These are phyloP conservation scores for Chrysoporthe puriensis DNA, from an alignment of 2,329 filamentous ascomycete species.

Conservation along the genomic window DNA sequence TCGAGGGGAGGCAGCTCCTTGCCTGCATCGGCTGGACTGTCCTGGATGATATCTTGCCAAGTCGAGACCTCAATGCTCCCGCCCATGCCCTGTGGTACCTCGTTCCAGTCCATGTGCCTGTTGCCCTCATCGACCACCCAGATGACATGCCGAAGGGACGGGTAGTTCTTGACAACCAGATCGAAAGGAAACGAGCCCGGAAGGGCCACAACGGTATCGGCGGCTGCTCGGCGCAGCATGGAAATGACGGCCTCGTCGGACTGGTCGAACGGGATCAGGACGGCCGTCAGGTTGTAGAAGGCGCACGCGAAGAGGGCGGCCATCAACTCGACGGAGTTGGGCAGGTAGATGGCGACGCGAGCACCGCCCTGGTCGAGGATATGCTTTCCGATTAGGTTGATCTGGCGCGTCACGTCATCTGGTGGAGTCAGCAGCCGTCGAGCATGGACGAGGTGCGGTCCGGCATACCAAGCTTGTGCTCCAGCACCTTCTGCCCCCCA, in stretches of 20 bases:
- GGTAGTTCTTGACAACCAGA: slow-evolving; percentile 68
- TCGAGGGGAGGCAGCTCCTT: slow-evolving; percentile 67
- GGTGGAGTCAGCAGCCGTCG: slow-evolving; percentile 31
- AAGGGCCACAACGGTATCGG: slow-evolving; percentile 81
- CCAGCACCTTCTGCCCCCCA: slow-evolving; percentile 73
- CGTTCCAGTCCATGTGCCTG: slow-evolving; percentile 93
- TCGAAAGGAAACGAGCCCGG: slow-evolving; percentile 88
- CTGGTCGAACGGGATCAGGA: slow-evolving; percentile 83
- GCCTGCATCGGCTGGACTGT: slow-evolving; percentile 62
- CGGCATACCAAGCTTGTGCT: slow-evolving; percentile 66
- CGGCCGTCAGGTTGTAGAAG: slow-evolving; percentile 85
- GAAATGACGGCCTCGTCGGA: slow-evolving; percentile 69
- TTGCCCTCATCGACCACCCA: slow-evolving; percentile 94
- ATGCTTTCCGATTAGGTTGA: slow-evolving; percentile 82
- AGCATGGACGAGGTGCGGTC: no score
- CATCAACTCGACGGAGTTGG: slow-evolving; percentile 90
- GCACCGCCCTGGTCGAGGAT: slow-evolving; percentile 72
- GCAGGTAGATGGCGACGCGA: slow-evolving; percentile 85
- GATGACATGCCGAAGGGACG: slow-evolving; percentile 75
- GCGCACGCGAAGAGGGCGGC: slow-evolving; percentile 82
- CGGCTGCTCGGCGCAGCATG: slow-evolving; percentile 73
- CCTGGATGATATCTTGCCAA: slow-evolving; percentile 87
- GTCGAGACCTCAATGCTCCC: slow-evolving; percentile 80
- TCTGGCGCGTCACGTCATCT: slow-evolving; percentile 79
- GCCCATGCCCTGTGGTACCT: slow-evolving; percentile 77